A percentile compares a stretch with the other conserved stretches of the same genome.
Evolutionary conservation across 202 grass and related monocot species (phyloP).

Genomic region (Setaria viridis): DNA sequence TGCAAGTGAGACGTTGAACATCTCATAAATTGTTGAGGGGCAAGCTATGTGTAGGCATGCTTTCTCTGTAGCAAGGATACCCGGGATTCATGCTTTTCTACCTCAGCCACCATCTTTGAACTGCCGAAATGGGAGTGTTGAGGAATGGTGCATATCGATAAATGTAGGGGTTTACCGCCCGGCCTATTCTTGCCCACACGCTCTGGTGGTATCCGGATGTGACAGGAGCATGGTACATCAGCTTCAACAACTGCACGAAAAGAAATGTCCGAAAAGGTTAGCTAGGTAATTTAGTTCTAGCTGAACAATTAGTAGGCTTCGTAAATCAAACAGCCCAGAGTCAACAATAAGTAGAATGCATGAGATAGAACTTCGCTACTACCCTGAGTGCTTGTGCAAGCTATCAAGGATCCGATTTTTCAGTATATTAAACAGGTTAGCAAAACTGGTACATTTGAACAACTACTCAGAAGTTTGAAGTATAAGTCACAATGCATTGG

Average conservation of each 20-base stretch:
- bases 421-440: neutral
- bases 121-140: constrained; percentile 64
- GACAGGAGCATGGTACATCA: constrained; percentile 85
- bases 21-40: constrained; percentile 1
- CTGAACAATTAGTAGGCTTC: neutral
- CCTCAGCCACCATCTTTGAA: constrained; percentile 92
- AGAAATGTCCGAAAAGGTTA: constrained; percentile 38
- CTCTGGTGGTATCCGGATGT: constrained; percentile 79
- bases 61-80: neutral
- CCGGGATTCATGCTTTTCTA: constrained; percentile 37
- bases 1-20: neutral
- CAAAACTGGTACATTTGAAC: neutral
- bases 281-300: constrained; percentile 2
- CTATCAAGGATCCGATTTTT: constrained; percentile 15
- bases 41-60: neutral
- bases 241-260: constrained; percentile 77
- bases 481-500: constrained; percentile 1
- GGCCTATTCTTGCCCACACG: constrained; percentile 77
- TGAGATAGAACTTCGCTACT: neutral
- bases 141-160: constrained; percentile 68
- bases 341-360: neutral
- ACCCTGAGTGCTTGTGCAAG: neutral
- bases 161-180: constrained; percentile 76
- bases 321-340: neutral
- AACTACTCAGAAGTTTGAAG: constrained; percentile 8